A percentile compares a stretch with the other conserved stretches of the same genome.
phyloP scores from a whole-genome alignment of 495 filamentous ascomycete species.

The Xylaria telfairii region DNA sequence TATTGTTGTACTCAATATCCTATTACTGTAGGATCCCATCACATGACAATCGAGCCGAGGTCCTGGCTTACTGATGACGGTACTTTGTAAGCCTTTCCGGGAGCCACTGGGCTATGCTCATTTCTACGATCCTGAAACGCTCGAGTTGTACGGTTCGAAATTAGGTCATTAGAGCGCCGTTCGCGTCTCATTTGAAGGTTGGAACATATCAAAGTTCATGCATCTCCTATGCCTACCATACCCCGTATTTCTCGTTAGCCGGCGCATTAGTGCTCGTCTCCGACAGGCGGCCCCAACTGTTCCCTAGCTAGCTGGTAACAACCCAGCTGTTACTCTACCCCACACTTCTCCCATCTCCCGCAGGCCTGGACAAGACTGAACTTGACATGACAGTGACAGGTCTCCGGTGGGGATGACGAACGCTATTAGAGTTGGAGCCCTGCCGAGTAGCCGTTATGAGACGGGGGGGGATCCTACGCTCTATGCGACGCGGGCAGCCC shows the following conservation, averaged over 20 bases:
- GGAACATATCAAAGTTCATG: constrained; percentile 3
- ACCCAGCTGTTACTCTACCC: not conserved
- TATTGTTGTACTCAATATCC: not conserved
- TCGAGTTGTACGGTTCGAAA: not conserved
- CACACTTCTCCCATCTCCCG: constrained; percentile 13
- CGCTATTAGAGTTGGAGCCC: constrained; percentile 1
- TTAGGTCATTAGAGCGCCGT: not conserved
- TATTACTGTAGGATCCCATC: not conserved
- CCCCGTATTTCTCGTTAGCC: constrained; percentile 15
- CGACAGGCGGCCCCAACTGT: constrained; percentile 5
- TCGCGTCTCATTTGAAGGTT: not conserved
- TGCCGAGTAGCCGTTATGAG: not conserved
- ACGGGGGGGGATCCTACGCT: constrained; percentile 7
- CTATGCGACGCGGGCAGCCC: constrained; percentile 24
- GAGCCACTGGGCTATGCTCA: not conserved
- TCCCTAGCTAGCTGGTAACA: not conserved
- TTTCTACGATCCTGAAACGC: not conserved
- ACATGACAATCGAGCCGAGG: not conserved
- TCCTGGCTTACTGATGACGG: not conserved
- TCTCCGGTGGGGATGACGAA: constrained; percentile 10
- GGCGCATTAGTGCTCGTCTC: constrained; percentile 17
- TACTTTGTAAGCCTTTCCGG: not conserved
- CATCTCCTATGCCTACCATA: not conserved
- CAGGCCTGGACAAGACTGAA: not conserved
- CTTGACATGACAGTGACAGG: not conserved